Conservation (phyloP, 129 eudicot genomes). For the Silybum marianum region DNA sequence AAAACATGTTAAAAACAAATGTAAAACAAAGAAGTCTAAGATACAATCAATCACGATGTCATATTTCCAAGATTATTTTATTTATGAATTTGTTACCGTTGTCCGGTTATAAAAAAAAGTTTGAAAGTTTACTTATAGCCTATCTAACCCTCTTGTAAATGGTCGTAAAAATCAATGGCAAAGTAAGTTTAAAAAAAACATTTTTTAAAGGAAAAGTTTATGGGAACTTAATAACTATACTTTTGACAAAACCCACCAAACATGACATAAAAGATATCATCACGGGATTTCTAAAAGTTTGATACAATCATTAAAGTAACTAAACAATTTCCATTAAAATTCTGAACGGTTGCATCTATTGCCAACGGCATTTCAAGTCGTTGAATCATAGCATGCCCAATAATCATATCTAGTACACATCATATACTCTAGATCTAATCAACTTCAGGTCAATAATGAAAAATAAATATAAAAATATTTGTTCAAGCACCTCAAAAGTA, state of each 20-base stretch:
- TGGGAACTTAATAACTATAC: neutral
- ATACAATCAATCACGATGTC: too few relatives aligned
- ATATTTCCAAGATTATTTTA: too few relatives aligned
- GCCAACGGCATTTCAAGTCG: neutral
- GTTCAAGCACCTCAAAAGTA: neutral
- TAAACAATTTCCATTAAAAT: neutral
- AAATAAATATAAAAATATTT: neutral
- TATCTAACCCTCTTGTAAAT: too few relatives aligned
- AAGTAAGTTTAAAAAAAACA: too few relatives aligned
- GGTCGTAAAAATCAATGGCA: too few relatives aligned
- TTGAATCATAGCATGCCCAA: slow-evolving; percentile 6
- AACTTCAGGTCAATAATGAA: neutral
- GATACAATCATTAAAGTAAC: slow-evolving; percentile 23
- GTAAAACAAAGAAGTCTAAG: too few relatives aligned
- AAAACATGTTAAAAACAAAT: too few relatives aligned
- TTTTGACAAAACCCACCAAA: slow-evolving; percentile 22
- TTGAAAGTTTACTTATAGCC: too few relatives aligned
- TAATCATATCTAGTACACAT: slow-evolving; percentile 4
- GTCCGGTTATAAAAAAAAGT: too few relatives aligned
- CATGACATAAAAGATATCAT: slow-evolving; percentile 10
- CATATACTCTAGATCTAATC: neutral
- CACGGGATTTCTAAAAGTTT: neutral
- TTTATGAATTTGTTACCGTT: too few relatives aligned
- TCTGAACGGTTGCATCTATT: slow-evolving; percentile 16
- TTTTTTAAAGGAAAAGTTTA: too few relatives aligned